These are phyloP conservation scores for Candida namnaoensis DNA, from an alignment of 805 yeast genomes.

Conservation along the genomic window DNA sequence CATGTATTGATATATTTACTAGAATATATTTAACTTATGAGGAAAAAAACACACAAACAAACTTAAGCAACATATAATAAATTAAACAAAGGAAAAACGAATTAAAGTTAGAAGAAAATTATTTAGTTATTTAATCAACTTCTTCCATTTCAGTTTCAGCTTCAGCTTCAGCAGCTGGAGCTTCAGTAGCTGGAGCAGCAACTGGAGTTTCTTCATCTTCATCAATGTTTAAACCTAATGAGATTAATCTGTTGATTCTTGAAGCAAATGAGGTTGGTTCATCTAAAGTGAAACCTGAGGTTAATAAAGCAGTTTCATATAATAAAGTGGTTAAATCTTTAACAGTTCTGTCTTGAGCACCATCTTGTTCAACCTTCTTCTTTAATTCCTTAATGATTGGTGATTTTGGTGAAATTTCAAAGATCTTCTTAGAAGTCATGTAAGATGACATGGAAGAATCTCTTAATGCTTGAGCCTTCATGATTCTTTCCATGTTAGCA, in stretches of 20 bases:
- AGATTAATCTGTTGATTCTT: slow-evolving; percentile 96
- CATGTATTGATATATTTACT: no score
- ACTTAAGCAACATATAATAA: background rate
- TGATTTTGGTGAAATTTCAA: slow-evolving; percentile 96
- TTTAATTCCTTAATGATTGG: slow-evolving; percentile 92
- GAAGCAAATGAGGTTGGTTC: slow-evolving; percentile 97
- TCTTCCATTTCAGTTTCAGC: slow-evolving; percentile 98
- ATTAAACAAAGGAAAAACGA: background rate
- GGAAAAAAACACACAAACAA: no score
- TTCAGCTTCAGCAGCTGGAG: slow-evolving; percentile 55
- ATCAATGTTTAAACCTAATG: slow-evolving; percentile 96
- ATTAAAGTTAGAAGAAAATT: background rate
- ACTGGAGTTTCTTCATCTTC: slow-evolving; percentile 58
- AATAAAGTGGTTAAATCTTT: slow-evolving; percentile 93
- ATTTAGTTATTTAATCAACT: slow-evolving; percentile 60
- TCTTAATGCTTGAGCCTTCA: slow-evolving; percentile 99
- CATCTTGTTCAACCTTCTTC: slow-evolving; percentile 93
- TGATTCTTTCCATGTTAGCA: slow-evolving; percentile 99
- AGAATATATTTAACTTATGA: no score
- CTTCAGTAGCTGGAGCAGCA: slow-evolving; percentile 31
- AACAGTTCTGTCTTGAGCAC: slow-evolving; percentile 97
- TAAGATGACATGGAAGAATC: slow-evolving; percentile 97
- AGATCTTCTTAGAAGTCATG: slow-evolving; percentile 99
- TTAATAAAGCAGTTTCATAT: slow-evolving; percentile 95
- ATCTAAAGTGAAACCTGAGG: slow-evolving; percentile 98